phyloP scores from a whole-genome alignment of 2,329 filamentous ascomycete genomes.

The Uncinocarpus reesii region DNA sequence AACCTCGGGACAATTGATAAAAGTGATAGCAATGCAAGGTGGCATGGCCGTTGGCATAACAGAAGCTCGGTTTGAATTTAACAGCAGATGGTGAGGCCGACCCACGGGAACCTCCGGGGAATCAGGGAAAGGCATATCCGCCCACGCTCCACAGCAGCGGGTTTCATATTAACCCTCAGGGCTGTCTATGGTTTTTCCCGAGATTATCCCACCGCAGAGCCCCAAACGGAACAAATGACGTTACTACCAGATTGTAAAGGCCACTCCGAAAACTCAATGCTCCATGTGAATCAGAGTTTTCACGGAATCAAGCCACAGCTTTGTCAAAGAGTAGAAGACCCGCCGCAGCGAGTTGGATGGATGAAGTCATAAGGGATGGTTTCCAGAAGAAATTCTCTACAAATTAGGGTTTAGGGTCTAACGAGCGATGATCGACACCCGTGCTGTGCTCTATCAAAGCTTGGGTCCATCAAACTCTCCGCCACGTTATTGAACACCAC shows the following conservation, averaged over 20 bases:
- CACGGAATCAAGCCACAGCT: slow-evolving; percentile 4
- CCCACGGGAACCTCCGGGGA: too few species aligned
- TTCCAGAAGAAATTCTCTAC: not conserved
- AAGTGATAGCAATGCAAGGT: too few species aligned
- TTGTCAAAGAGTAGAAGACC: not conserved
- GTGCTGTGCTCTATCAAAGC: not conserved
- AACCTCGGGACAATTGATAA: not conserved
- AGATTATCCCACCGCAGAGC: not conserved
- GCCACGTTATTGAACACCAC: not conserved
- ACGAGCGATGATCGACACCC: not conserved
- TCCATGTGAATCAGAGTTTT: slow-evolving; percentile 9
- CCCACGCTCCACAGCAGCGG: not conserved
- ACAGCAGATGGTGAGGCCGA: too few species aligned
- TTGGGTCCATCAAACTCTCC: not conserved
- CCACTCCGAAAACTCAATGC: slow-evolving; percentile 7
- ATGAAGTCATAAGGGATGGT: slow-evolving; percentile 2
- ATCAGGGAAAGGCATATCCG: not conserved
- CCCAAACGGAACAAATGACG: not conserved
- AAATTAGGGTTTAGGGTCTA: slow-evolving; percentile 2
- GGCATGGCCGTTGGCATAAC: too few species aligned
- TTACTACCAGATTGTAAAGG: not conserved
- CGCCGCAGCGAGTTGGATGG: not conserved
- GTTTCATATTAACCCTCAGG: slow-evolving; percentile 3
- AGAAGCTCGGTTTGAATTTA: too few species aligned
- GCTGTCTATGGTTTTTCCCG: not conserved